Base-by-base conservation (phyloP, 2,329 filamentous ascomycete species). In the Sphaerulina vaccinii region DNA sequence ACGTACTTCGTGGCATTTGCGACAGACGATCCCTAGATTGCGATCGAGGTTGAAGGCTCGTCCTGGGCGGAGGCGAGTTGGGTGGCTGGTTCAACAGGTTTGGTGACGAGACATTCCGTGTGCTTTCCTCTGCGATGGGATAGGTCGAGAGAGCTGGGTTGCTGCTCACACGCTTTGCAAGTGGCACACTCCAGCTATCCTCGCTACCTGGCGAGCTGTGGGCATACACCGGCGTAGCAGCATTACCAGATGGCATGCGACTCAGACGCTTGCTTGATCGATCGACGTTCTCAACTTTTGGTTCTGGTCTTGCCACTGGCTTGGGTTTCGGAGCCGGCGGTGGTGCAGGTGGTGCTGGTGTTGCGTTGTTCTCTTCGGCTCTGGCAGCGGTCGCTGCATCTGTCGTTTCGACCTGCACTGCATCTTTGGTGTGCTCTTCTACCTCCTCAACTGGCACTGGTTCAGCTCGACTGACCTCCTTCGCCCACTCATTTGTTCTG, bases 401-500 rank as follows among this genome's bases (percentile, higher is more conserved):
- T 32, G 62, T 62, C 9, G 65, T 61, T 23, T 74, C 68, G 8
- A 71, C 61, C 29, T 57, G 72, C 56, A 62, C 71, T 7, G 57
- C 51, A 53, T 61, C 77, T 68, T 56, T 78, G 65, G 67, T 77
- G 58, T 62, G 60, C 27, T 59, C 54, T 3, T 69, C 65, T 8
- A 59, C 55, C 15, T 59, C 56, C 29, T 61, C 60, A 3, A 65
- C 51, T 3, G 82, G 65, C 19, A 79, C 75, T 1, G 83, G 79
- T 13, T 96, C 91, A 5, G 92, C 90, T 36, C 80, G 75, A 57
- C 84, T 83, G 9, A 96, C 77, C 68, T 96, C 90, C 68, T 96
- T 96, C 0, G 90, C 90, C 92, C 92, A 97, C 71, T 97, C 92
- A 59, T 95, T 95, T 1, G 90, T 96, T 51, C 92, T 83, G 66